These are phyloP conservation scores for Pythium utonaiense DNA, from an alignment of 352 stramenopile species.

Conservation along the genomic window DNA sequence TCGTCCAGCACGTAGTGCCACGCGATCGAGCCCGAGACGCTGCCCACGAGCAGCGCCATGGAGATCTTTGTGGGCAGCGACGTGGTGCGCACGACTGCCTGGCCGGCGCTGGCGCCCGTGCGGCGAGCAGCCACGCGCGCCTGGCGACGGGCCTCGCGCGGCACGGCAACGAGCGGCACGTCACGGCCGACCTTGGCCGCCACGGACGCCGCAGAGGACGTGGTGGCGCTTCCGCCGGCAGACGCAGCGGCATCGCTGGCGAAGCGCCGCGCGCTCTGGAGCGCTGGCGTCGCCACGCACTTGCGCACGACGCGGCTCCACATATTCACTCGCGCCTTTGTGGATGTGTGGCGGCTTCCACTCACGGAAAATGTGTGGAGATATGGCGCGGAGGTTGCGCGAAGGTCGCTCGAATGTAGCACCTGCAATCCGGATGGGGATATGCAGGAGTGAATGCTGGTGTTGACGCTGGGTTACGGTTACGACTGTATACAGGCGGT, in stretches of 20 bases:
- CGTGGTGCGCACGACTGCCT: constrained; percentile 57
- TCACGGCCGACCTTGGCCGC: constrained; percentile 45
- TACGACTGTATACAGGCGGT: background rate
- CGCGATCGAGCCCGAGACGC: constrained; percentile 55
- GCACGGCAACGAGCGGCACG: constrained; percentile 50
- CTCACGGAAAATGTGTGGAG: constrained; percentile 4
- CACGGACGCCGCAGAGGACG: constrained; percentile 9
- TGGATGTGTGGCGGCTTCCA: background rate
- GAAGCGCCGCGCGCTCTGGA: constrained; percentile 26
- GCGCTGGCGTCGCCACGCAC: constrained; percentile 10
- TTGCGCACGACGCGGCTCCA: constrained; percentile 21
- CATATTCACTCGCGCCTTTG: constrained; percentile 11
- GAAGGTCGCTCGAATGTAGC: constrained; percentile 16
- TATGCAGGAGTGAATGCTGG: background rate
- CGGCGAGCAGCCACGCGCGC: constrained; percentile 41
- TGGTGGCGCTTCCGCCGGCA: background rate
- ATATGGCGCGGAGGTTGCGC: constrained; percentile 13
- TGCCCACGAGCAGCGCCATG: constrained; percentile 54
- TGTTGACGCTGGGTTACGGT: background rate
- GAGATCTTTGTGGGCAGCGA: constrained; percentile 74
- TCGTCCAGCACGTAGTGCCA: constrained; percentile 81
- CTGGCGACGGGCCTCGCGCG: constrained; percentile 57
- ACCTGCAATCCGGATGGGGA: background rate
- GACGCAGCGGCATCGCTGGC: constrained; percentile 10
- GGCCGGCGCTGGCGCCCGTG: constrained; percentile 21